Base-by-base conservation (phyloP, 163 green algal species). In the Picocystis sp. region DNA sequence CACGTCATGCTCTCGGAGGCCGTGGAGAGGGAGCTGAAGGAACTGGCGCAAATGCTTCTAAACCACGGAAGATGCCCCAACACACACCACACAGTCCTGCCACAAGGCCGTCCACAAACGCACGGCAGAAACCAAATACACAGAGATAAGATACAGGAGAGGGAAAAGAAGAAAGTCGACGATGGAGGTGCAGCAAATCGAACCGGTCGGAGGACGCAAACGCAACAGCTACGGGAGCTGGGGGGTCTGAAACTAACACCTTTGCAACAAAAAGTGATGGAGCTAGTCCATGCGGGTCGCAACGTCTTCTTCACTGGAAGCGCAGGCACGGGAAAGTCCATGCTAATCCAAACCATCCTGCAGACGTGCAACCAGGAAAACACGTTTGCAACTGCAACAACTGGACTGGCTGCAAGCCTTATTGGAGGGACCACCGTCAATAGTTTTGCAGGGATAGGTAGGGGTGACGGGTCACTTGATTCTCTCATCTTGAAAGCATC, bases 301-400 rank as follows among this genome's bases (percentile, higher is more conserved):
- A 67, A 25, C 45, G 60, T 80, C 34, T 80, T 80, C 50, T 79
- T 80, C 58, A 80, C 71, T 35, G 72, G 72, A 21, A 71, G 56
- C 46, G 70, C 70, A 19, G 70, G 70, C 11, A 77, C 71, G 1
- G 72, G 72, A 21, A 80, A 80, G 50, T 75, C 63, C 2, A 53
- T 77, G 56, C 42, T 80, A 51, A 50, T 80, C 44, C 59, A 64
- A 34, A 52, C 72, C 55, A 62, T 80, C 2, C 56, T 79, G 34
- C 17, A 29, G 11, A 42, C 34, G 0, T 46, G 78, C 34, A 66
- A 66, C 0, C 12, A 9, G 1, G 52, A 55, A 43, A 58, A 49
- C n/a, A 77, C 67, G 17, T 73, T 64, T 60, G 63, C 74, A 1
- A 75, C 70, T 11, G 72, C 56, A 14, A 72, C 69, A 17, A 80